Evolutionary conservation across 176 grass and related monocot genomes (phyloP).

Genomic region (Calamus simplicifolius): DNA sequence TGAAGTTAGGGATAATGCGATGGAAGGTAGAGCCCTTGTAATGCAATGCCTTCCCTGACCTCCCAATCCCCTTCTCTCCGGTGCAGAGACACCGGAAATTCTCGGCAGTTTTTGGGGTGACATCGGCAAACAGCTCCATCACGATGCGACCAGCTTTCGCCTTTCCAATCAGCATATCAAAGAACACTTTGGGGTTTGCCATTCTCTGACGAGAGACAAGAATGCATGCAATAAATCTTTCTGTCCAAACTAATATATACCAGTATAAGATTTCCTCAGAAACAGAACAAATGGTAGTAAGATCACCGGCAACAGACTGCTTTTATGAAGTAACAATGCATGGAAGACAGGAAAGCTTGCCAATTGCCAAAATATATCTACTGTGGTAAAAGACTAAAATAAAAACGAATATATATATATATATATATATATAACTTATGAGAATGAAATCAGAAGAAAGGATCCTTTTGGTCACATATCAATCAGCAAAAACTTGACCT

Average conservation of each 20-base stretch:
- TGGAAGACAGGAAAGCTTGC: too few species aligned
- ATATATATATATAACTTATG: too few species aligned
- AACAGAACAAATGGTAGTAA: too few species aligned
- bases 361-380: too few species aligned
- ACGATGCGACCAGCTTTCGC: slow-evolving; percentile 43
- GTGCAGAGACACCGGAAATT: slow-evolving; percentile 82
- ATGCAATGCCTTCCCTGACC: slow-evolving; percentile 49
- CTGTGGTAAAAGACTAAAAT: too few species aligned
- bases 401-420: too few species aligned
- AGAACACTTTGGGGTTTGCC: slow-evolving; percentile 81
- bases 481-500: too few species aligned
- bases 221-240: neutral
- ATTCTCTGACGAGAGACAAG: neutral
- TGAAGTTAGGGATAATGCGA: slow-evolving; percentile 63
- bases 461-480: too few species aligned
- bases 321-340: too few species aligned
- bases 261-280: too few species aligned
- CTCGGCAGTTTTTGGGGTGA: slow-evolving; percentile 48
- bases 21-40: slow-evolving; percentile 76
- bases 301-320: too few species aligned
- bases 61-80: slow-evolving; percentile 45
- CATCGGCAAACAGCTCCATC: slow-evolving; percentile 70
- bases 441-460: too few species aligned
- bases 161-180: slow-evolving; percentile 65
- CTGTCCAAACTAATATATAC: neutral